Conservation (phyloP, 345 rosid species). For the Bruguiera gymnorhiza region DNA sequence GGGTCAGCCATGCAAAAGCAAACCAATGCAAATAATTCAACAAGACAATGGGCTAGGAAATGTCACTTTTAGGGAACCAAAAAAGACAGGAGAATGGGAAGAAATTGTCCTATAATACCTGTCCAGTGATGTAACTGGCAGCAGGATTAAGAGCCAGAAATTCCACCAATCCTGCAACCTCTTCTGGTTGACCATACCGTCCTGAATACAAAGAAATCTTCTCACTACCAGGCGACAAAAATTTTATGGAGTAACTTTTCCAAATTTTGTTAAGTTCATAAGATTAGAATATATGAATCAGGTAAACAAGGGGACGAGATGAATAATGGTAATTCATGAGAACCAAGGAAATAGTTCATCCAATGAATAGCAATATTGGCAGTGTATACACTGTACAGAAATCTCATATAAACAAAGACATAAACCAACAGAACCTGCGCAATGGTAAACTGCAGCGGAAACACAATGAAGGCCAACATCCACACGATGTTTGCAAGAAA, state of each 20-base stretch:
- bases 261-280: neutral
- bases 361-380: no score
- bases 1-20: neutral
- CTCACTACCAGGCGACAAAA: neutral
- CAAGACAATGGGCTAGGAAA: neutral
- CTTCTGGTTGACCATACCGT: constrained; percentile 95
- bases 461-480: no score
- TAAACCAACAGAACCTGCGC: no score
- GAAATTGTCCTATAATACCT: constrained; percentile 40
- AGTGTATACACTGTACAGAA: no score
- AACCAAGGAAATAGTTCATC: neutral
- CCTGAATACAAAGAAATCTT: constrained; percentile 43
- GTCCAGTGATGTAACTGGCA: constrained; percentile 88
- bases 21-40: neutral
- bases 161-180: constrained; percentile 97
- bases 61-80: neutral
- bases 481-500: neutral
- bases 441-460: no score
- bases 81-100: neutral
- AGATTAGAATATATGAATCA: neutral
- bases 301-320: neutral
- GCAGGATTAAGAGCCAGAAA: constrained; percentile 91
- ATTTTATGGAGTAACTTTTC: neutral
- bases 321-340: neutral
- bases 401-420: no score